Base-by-base conservation (phyloP, 1,284 basidiomycete species). In the Malassezia cuniculi region DNA sequence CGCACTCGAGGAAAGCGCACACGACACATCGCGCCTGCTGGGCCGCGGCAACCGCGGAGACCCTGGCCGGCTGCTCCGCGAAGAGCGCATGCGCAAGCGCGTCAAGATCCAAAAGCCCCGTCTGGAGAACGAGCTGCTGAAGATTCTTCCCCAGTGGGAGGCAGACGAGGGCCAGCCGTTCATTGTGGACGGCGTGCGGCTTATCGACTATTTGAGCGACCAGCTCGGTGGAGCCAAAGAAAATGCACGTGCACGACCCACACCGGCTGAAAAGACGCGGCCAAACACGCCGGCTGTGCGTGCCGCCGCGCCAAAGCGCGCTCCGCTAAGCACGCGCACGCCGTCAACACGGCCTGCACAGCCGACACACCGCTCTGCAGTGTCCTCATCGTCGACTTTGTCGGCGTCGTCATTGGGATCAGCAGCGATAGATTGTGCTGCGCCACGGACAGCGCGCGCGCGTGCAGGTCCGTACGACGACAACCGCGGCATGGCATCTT, bases 41-140 rank as follows among this genome's bases (percentile, higher is more conserved):
- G 55, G 57, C 15, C 43, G 82, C 54, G 82, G 82, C n/a, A 71
- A 77, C 16, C 73, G 85, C 40, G 60, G 70, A 40, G 54, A 68
- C 40, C 59, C 70, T 1, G 68, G 69, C 7, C 50, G 68, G 16
- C 69, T 97, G 32, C 70, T 97, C 32, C 74, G 85, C 32, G 90
- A 99, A 69, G 90, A 95, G 71, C 94, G 93, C 75, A 86, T 93
- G 80, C 76, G 90, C 37, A 97, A 94, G 69, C 74, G 89, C 9
- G 85, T 99, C n/a, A 76, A 76, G 49, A 82, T 85, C 63, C 81
- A 93, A 70, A 95, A 94, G 68, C 90, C 90, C 17, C 78, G 82
- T 39, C 24, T 65, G 31, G 89, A 94, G 69, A 78, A 79, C 52
- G 86, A 95, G 47, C 73, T 99, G 5, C 69, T 93, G 8, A 69